Percentiles rank a stretch among this genome's conserved stretches.
phyloP scores from a whole-genome alignment of 2,329 filamentous ascomycete species.

The Incumbomyces delicatus region DNA sequence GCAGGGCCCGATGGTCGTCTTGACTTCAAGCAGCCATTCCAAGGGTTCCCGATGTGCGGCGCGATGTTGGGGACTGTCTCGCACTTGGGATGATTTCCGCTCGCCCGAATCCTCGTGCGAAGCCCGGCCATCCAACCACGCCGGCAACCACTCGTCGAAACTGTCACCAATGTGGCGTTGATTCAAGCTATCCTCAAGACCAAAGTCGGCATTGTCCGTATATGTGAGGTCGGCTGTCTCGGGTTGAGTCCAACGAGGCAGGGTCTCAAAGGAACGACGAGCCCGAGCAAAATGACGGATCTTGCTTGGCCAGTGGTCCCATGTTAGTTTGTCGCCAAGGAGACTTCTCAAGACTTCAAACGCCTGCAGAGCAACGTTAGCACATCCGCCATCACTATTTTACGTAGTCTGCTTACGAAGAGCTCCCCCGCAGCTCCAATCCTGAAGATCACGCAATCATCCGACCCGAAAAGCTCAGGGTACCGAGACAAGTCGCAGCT shows the following conservation, averaged over 20 bases:
- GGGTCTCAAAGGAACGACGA: conserved; percentile 3
- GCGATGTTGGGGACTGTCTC: neutral
- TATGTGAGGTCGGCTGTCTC: conserved; percentile 13
- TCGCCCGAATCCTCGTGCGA: neutral
- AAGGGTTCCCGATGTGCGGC: neutral
- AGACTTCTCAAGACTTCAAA: conserved; percentile 9
- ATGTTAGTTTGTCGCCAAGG: neutral
- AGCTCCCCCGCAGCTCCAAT: conserved; percentile 14
- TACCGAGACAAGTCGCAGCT: neutral
- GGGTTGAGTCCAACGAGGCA: conserved; percentile 3
- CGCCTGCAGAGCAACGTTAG: conserved; percentile 3
- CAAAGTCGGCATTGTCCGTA: conserved; percentile 2
- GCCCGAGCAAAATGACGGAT: conserved; percentile 11
- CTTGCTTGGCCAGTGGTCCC: conserved; percentile 12
- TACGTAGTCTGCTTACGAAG: conserved; percentile 9
- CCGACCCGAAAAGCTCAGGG: conserved; percentile 8
- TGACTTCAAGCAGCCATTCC: conserved; percentile 15
- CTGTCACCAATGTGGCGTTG: conserved; percentile 3
- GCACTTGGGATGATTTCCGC: neutral
- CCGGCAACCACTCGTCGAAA: conserved; percentile 9
- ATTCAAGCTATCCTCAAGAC: conserved; percentile 2
- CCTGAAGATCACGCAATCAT: conserved; percentile 8
- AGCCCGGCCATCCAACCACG: conserved; percentile 1
- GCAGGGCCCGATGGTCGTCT: conserved; percentile 13
- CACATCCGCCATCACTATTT: neutral